These are phyloP conservation scores for Primulina eburnea DNA, from an alignment of 257 asterid species.

Conservation along the genomic window DNA sequence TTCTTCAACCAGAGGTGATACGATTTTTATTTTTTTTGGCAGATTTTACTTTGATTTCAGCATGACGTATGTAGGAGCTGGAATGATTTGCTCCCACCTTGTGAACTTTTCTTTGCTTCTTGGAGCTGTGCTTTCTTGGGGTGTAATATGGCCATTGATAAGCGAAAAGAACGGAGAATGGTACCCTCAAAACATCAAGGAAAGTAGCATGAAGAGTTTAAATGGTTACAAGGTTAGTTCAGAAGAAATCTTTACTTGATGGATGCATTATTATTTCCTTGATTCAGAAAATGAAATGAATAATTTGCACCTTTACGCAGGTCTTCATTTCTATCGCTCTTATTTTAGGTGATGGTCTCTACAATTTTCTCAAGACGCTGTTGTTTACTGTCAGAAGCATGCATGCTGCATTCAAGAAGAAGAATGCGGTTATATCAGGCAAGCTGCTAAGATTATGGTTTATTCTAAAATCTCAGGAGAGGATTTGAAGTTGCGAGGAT, in stretches of 20 bases:
- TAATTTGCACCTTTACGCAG: background rate
- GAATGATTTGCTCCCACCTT: slow-evolving; percentile 57
- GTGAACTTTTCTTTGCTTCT: slow-evolving; percentile 50
- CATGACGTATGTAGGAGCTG: slow-evolving; percentile 51
- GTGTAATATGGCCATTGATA: slow-evolving; percentile 55
- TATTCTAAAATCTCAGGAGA: slow-evolving; percentile 8
- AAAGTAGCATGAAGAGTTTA: slow-evolving; percentile 51
- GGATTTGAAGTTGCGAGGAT: background rate
- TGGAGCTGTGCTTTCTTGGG: slow-evolving; percentile 57
- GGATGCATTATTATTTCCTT: no score
- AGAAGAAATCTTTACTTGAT: background rate
- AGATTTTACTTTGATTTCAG: slow-evolving; percentile 57
- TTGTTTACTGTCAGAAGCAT: slow-evolving; percentile 49
- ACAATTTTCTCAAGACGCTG: slow-evolving; percentile 60
- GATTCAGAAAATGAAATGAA: background rate
- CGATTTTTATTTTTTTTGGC: slow-evolving; percentile 22
- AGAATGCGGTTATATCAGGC: slow-evolving; percentile 36
- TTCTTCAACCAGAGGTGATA: slow-evolving; percentile 4
- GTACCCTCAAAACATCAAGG: slow-evolving; percentile 34
- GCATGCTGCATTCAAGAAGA: slow-evolving; percentile 43
- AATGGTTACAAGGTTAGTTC: slow-evolving; percentile 46
- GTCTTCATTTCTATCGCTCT: slow-evolving; percentile 38
- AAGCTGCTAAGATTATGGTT: background rate
- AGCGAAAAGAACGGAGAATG: slow-evolving; percentile 39
- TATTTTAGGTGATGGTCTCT: slow-evolving; percentile 38